Evolutionary conservation across 441 rosid species (phyloP), one percentile per base, ranked within the genome.

Genomic region (Pelargonium citronellum): DNA sequence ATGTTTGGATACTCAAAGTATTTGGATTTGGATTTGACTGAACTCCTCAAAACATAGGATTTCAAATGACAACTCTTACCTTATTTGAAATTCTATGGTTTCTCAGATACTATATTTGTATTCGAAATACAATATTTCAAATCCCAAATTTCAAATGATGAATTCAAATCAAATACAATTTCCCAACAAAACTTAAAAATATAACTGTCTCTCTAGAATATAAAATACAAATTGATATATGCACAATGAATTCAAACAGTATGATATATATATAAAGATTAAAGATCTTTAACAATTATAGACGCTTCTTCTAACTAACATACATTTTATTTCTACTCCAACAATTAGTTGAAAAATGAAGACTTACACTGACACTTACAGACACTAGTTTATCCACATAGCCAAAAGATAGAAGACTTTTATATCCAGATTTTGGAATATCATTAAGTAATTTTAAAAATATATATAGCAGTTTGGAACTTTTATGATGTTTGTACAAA

Each of bases 361-460:
- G 44, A 39, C 44, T 39, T 7, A 39, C 44, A 39, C 44, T 7
- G 44, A 39, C 7, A 7, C 20, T 55, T 55, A 55, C 5, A 16
- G 61, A 55, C 6, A 16, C 61, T 55, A 55, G 19, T 17, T 55
- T 16, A 55, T 55, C 61, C 6, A 13, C 61, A 16, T 55, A 19
- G 20, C 44, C 44, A 39, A 55, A 55, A 16, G 16, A 55, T n/a
- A 55, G 61, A 55, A 55, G 61, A 55, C 61, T 55, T 55, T 55
- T n/a, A n/a, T 51, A 55, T 55, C 61, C 17, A 16, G 10, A 16
- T 55, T 16, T 55, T 55, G 16, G 6, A 6, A 7, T 1, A n/a
- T n/a, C 17, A 16, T 15, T 10, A 16, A 16, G 61, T 55, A 13
- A 55, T 55, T 55, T 55, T n/a, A 16, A 16, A 55, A n/a, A 55